These are phyloP conservation scores for Parietaria judaica DNA, from an alignment of 306 rosid genomes.

Conservation along the genomic window DNA sequence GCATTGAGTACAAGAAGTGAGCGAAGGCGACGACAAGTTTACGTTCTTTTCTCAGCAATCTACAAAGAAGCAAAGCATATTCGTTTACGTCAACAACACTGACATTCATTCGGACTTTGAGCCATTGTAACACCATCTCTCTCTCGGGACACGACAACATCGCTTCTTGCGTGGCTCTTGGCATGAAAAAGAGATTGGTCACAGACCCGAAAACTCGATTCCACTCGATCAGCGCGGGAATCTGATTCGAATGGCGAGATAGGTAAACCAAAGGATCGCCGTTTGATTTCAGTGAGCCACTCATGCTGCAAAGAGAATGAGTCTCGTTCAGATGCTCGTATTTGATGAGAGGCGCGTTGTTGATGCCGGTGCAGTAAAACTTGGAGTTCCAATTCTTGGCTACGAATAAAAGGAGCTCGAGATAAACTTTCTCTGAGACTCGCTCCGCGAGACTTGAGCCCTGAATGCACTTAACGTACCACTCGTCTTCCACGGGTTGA, in stretches of 20 bases:
- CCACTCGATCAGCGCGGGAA: constrained; percentile 52
- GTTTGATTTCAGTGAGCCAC: not conserved
- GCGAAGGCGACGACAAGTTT: constrained; percentile 29
- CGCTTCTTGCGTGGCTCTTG: constrained; percentile 40
- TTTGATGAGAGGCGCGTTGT: constrained; percentile 34
- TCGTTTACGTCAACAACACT: constrained; percentile 2
- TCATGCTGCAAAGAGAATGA: constrained; percentile 30
- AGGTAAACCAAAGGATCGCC: constrained; percentile 19
- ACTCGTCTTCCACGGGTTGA: constrained; percentile 30
- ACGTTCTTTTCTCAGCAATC: not conserved
- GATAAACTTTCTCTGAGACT: constrained; percentile 44
- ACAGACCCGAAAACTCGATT: constrained; percentile 30
- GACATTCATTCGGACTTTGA: constrained; percentile 18
- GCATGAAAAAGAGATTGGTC: constrained; percentile 34
- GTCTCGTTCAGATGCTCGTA: constrained; percentile 33
- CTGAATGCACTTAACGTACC: constrained; percentile 70
- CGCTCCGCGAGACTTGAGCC: constrained; percentile 40
- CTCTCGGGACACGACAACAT: constrained; percentile 11
- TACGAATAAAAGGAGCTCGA: constrained; percentile 43
- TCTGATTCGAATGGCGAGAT: constrained; percentile 13
- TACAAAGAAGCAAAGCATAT: constrained; percentile 27
- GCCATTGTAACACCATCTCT: constrained; percentile 34
- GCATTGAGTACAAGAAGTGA: constrained; percentile 46
- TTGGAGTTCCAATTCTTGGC: constrained; percentile 31
- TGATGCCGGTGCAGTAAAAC: constrained; percentile 25